These are phyloP conservation scores for Nadsonia fulvescens DNA, from an alignment of 805 yeast species.

Conservation along the genomic window DNA sequence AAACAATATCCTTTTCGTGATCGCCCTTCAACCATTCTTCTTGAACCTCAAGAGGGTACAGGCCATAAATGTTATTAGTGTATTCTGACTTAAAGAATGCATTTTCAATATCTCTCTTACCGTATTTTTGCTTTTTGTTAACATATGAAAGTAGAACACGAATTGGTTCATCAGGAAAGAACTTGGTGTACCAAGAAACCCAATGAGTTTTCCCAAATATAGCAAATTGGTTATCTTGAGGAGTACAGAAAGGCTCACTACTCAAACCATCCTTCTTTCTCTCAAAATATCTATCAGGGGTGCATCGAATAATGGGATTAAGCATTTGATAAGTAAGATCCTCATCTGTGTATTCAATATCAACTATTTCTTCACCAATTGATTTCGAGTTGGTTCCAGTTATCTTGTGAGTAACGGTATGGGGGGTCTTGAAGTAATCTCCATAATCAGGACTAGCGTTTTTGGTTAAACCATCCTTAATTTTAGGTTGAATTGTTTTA, in stretches of 20 bases:
- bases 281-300: constrained; percentile 57
- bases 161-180: constrained; percentile 36
- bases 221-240: constrained; percentile 41
- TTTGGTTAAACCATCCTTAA: constrained; percentile 53
- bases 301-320: constrained; percentile 71
- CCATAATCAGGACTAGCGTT: constrained; percentile 54
- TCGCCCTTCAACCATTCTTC: constrained; percentile 47
- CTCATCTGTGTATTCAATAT: too few species aligned
- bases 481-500: constrained; percentile 57
- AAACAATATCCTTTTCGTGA: constrained; percentile 35
- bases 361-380: constrained; percentile 44
- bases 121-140: too few species aligned
- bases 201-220: constrained; percentile 50
- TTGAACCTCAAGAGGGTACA: constrained; percentile 38
- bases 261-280: constrained; percentile 31
- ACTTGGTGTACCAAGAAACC: constrained; percentile 63
- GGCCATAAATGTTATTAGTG: constrained; percentile 46
- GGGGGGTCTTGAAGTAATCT: constrained; percentile 58
- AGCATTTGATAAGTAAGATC: constrained; percentile 39
- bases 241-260: constrained; percentile 78
- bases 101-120: constrained; percentile 9
- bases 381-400: constrained; percentile 2
- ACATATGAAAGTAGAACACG: too few species aligned
- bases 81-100: constrained; percentile 60
- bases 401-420: constrained; percentile 28